Conservation (phyloP, 2,329 filamentous ascomycete species). For the Alternaria longipes region DNA sequence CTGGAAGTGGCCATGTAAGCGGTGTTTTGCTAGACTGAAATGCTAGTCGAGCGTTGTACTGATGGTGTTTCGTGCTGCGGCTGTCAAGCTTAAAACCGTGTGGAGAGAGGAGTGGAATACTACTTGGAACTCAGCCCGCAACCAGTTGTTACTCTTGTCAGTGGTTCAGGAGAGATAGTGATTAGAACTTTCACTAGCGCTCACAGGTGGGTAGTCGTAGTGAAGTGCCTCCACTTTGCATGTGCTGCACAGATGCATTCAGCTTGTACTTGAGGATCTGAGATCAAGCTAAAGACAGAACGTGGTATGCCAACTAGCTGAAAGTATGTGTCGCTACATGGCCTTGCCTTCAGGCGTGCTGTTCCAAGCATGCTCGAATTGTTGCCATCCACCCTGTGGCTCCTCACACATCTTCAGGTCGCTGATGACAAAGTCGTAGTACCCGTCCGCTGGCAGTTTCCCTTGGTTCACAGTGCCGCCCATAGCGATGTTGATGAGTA, state of each 20-base stretch:
- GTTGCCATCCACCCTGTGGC: slow-evolving; percentile 64
- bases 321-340: slow-evolving; percentile 24
- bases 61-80: too few relatives aligned
- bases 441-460: slow-evolving; percentile 61
- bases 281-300: background rate
- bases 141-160: too few relatives aligned
- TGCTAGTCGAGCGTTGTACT: too few relatives aligned
- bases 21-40: too few relatives aligned
- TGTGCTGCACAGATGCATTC: background rate
- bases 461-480: slow-evolving; percentile 67
- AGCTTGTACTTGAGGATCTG: background rate
- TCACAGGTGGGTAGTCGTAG: background rate
- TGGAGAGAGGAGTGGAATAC: too few relatives aligned
- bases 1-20: too few relatives aligned
- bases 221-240: background rate
- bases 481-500: slow-evolving; percentile 70
- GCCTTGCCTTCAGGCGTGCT: slow-evolving; percentile 44
- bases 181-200: background rate
- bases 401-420: slow-evolving; percentile 63
- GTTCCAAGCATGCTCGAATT: slow-evolving; percentile 63
- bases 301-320: background rate
- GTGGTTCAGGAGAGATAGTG: background rate
- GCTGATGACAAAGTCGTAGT: slow-evolving; percentile 66
- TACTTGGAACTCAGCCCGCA: too few relatives aligned
- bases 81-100: too few relatives aligned